Evolutionary conservation across 805 yeast genomes (phyloP).

Genomic region (Cyberlindnera petersonii): DNA sequence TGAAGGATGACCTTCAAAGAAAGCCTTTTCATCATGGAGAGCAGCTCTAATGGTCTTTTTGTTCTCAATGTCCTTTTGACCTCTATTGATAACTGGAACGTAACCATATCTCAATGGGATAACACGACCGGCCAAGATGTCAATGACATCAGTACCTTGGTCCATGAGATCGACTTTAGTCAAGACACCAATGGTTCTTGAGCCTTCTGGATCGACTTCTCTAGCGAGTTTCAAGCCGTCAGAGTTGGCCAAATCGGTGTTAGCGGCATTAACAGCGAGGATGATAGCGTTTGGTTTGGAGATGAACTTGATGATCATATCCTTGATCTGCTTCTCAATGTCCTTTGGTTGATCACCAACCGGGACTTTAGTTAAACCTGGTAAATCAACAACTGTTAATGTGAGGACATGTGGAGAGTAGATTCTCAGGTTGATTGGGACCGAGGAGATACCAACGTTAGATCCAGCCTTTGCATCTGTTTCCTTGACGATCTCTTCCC

Average conservation of each 20-base stretch:
- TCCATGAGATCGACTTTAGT: conserved; percentile 98
- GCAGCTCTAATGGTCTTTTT: conserved; percentile 89
- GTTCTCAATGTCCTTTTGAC: conserved; percentile 91
- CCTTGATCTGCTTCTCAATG: conserved; percentile 90
- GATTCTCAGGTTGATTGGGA: conserved; percentile 89
- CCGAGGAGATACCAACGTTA: conserved; percentile 85
- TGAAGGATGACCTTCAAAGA: conserved; percentile 85
- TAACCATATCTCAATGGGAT: conserved; percentile 94
- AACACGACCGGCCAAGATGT: conserved; percentile 90
- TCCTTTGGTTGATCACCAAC: conserved; percentile 99
- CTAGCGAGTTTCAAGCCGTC: conserved; percentile 95
- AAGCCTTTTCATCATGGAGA: conserved; percentile 69
- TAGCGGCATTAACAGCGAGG: conserved; percentile 92
- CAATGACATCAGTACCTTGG: conserved; percentile 94
- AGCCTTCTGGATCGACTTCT: conserved; percentile 96
- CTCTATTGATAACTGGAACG: conserved; percentile 95
- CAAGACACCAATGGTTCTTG: conserved; percentile 93
- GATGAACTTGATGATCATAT: conserved; percentile 87
- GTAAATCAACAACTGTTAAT: conserved; percentile 90
- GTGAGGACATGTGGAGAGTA: conserved; percentile 93
- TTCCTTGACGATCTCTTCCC: conserved; percentile 87
- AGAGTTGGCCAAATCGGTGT: conserved; percentile 94
- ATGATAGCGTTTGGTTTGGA: conserved; percentile 94
- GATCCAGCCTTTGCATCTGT: conserved; percentile 81
- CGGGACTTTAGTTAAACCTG: conserved; percentile 97